A percentile compares a stretch with the other conserved stretches of the same genome.
phyloP scores from a whole-genome alignment of 1,284 basidiomycete species.

The Trichosporon asahii region DNA sequence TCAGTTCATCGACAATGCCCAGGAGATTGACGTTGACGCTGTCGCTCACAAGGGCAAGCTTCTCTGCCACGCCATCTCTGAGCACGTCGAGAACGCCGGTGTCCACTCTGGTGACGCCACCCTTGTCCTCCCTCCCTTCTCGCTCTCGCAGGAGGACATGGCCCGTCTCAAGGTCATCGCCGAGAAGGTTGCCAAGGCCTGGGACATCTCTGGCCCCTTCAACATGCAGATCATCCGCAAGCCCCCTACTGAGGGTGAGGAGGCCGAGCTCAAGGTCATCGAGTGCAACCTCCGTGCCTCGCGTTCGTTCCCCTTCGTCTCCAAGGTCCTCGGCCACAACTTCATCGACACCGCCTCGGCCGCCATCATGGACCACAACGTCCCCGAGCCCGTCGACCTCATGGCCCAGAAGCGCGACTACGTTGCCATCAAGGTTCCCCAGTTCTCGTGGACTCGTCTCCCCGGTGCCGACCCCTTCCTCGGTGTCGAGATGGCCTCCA shows the following conservation, averaged over 20 bases:
- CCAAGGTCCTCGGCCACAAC: constrained; percentile 94
- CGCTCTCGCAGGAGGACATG: constrained; percentile 72
- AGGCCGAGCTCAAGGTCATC: constrained; percentile 84
- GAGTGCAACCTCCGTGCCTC: constrained; percentile 98
- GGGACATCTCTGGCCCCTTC: constrained; percentile 95
- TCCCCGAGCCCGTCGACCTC: constrained; percentile 88
- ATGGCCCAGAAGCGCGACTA: constrained; percentile 91
- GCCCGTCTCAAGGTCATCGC: constrained; percentile 83
- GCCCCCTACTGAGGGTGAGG: constrained; percentile 59
- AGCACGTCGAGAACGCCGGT: constrained; percentile 98
- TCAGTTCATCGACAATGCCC: constrained; percentile 96
- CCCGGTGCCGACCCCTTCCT: constrained; percentile 87
- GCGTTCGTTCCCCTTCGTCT: constrained; percentile 98
- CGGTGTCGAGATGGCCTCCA: constrained; percentile 98
- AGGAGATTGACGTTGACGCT: constrained; percentile 98
- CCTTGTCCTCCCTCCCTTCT: constrained; percentile 93
- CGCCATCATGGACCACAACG: constrained; percentile 79
- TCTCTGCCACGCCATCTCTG: constrained; percentile 93
- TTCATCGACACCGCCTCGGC: constrained; percentile 93
- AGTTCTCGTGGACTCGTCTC: constrained; percentile 97
- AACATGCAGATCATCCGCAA: constrained; percentile 99
- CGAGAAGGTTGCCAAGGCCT: constrained; percentile 88
- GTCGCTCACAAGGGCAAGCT: constrained; percentile 92
- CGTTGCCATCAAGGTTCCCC: constrained; percentile 94
- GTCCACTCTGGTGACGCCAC: constrained; percentile 99